phyloP scores from a whole-genome alignment of 176 grass and related monocot species.

The Oryza australiensis region DNA sequence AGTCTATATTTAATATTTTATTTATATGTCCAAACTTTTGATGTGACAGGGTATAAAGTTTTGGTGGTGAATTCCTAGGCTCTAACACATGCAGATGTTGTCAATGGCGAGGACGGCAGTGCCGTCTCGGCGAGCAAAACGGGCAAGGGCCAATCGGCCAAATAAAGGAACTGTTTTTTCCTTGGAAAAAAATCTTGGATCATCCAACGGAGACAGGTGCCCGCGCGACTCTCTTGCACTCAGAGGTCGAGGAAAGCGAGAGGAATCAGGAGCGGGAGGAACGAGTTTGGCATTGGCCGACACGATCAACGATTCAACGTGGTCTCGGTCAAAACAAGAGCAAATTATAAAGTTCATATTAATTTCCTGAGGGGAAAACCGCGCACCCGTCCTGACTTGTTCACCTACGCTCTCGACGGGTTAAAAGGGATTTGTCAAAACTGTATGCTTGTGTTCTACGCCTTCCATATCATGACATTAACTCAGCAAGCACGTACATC shows the following conservation, averaged over 20 bases:
- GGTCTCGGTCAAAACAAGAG: conserved; percentile 22
- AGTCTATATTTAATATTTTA: too few species aligned
- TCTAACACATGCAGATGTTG: background rate
- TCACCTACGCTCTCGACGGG: background rate
- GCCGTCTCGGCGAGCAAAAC: background rate
- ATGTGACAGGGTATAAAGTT: too few species aligned
- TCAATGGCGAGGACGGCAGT: background rate
- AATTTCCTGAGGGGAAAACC: background rate
- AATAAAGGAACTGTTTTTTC: background rate
- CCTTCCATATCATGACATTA: background rate
- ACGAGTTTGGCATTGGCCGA: background rate
- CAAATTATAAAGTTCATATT: background rate
- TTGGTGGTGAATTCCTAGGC: too few species aligned
- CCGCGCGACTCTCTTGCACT: too few species aligned
- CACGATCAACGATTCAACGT: background rate
- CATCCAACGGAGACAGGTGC: background rate
- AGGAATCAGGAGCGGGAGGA: background rate
- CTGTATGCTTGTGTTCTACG: background rate
- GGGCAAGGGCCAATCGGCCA: background rate
- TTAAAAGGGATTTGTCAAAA: background rate
- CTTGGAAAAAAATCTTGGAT: background rate
- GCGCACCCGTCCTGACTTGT: background rate
- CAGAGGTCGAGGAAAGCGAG: background rate
- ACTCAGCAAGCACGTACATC: background rate
- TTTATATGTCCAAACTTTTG: too few species aligned